Base-by-base conservation (phyloP, 345 rosid species). In the Chamaenerion angustifolium region DNA sequence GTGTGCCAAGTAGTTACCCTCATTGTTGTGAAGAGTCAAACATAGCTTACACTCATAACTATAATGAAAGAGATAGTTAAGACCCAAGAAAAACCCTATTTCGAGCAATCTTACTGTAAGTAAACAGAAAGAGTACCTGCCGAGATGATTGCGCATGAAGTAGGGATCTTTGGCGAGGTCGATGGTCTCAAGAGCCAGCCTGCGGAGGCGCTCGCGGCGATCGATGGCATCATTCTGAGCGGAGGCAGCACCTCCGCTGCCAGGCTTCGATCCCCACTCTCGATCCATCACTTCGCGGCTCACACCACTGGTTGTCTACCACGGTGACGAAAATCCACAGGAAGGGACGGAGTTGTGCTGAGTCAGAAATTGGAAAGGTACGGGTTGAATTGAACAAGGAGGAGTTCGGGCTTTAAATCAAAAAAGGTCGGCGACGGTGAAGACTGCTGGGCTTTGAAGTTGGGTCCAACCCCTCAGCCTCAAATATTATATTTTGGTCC, bases 41-140 rank as follows among this genome's bases (percentile, higher is more conserved):
- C 95, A 88, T 58, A 93, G 80, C 79, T 92, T 92, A 71, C 99
- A 92, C 80, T 92, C 95, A 42, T 92, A 92, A 68, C 96, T 92
- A 50, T 78, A 59, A 45, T 13, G 48, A 40, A 50, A 40, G 56
- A 23, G 6, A 43, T 15, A 19, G 4, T 3, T 13, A 43, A 47
- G 2, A 10, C 14, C 11, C 5, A 7, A 47, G 21, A 10, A 10
- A 40, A 51, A 45, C 15, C 57, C 16, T 41, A 25, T 10, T 13
- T 54, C 23, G n/a, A 49, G 3, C 12, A 12, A 43, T 40, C n/a
- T 4, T 48, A 17, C 51, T 19, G 51, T 2, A 31, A 19, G 43
- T 1, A 23, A 42, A 40, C 10, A 9, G 15, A 16, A 12, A 4
- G 17, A 47, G 3, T 53, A 86, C 96, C 98, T 90, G 61, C 96